Evolutionary conservation across 352 stramenopile species (phyloP).

Genomic region (Globisporangium splendens): DNA sequence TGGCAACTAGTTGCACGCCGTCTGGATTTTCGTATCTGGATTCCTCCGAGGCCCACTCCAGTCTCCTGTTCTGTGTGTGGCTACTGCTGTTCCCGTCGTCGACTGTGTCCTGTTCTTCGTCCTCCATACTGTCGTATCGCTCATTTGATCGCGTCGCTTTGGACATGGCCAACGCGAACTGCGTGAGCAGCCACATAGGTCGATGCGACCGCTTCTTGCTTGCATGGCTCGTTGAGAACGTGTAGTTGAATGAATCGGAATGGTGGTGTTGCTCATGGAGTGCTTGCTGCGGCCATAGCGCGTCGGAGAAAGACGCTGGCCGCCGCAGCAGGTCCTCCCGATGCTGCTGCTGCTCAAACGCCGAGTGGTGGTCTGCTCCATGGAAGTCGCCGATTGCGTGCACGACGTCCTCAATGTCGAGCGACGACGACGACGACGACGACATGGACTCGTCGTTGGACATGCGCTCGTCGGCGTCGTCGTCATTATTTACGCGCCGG

Average conservation of each 20-base stretch:
- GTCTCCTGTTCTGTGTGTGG: constrained; percentile 15
- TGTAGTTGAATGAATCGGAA: neutral
- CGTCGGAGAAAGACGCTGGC: constrained; percentile 8
- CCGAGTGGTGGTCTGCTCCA: no score
- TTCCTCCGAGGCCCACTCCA: constrained; percentile 30
- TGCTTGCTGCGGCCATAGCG: constrained; percentile 4
- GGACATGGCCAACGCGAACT: constrained; percentile 51
- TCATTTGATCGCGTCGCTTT: constrained; percentile 25
- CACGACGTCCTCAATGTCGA: constrained; percentile 28
- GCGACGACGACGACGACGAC: constrained; percentile 32
- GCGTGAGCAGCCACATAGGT: constrained; percentile 41
- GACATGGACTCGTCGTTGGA: constrained; percentile 63
- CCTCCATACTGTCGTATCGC: constrained; percentile 19
- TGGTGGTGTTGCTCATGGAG: neutral
- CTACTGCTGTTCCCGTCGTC: neutral
- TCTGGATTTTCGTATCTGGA: constrained; percentile 27
- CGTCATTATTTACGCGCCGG: neutral
- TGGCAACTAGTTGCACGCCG: constrained; percentile 39
- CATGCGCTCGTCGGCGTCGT: constrained; percentile 47
- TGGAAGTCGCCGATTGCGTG: constrained; percentile 9
- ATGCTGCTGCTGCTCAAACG: constrained; percentile 3
- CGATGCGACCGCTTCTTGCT: no score
- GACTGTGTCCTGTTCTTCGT: neutral
- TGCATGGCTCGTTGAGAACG: no score
- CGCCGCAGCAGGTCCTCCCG: constrained; percentile 1